Base-by-base conservation (phyloP, 768 basidiomycete species). In the Amanita molliuscula region DNA sequence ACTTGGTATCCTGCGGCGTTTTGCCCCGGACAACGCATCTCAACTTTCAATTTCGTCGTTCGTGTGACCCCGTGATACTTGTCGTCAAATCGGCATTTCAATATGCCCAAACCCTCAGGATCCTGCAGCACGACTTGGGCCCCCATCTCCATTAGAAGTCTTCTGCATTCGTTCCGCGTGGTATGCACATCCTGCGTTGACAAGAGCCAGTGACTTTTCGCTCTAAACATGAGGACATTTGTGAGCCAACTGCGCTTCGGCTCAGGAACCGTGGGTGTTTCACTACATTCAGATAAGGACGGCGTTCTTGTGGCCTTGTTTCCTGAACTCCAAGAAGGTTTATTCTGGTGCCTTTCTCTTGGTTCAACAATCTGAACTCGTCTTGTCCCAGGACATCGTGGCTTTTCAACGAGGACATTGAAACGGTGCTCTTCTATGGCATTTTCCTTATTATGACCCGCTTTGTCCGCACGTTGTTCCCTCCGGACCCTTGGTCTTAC, bases 221-320 rank as follows among this genome's bases (percentile, higher is more conserved):
- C 81, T 59, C 84, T 89, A 69, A 90, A 83, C 61, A 79, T 86
- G 76, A 97, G 94, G 36, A 96, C 76, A 58, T 82, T 87, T 38
- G 81, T 81, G 54, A 99, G 78, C 95, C 94, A 98, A 45, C 75
- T 78, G 54, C 79, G 78, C 66, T 76, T 82, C 15, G 79, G 76
- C 67, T 1, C 69, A 65, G 37, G 75, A 15, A 62, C 28, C 51
- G 53, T 37, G 54, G 56, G 51, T 25, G 70, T 69, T 11, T 29
- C 28, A 8, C 64, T 58, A 16, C 70, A 68, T 34, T 74, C 74
- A 9, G 76, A 77, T 53, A 76, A 69, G 18, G 70, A 68, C 3
- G 73, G 74, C n/a, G 68, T 68, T 29, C 59, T 54, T 6, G 64
- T 57, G 26, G 48, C 44, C 20, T 54, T 54, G 31, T 48, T 54